phyloP scores from a whole-genome alignment of 306 rosid genomes.

The Cucumis hystrix region DNA sequence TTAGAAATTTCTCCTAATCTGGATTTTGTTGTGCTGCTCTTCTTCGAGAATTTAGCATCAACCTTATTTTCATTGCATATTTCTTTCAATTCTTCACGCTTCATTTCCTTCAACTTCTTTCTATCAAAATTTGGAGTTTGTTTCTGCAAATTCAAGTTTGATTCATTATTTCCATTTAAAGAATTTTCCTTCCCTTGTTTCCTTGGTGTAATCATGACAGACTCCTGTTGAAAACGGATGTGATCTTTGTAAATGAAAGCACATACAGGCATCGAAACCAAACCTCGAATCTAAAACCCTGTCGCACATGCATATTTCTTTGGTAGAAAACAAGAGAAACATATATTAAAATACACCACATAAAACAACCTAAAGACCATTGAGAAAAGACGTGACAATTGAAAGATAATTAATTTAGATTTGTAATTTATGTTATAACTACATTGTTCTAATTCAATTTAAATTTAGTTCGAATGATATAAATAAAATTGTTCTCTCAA shows the following conservation, averaged over 20 bases:
- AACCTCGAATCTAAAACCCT: not conserved
- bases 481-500: too few relatives aligned
- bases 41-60: conserved; percentile 16
- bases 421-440: too few relatives aligned
- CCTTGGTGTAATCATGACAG: conserved; percentile 15
- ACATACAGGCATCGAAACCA: not conserved
- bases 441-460: too few relatives aligned
- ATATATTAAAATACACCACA: not conserved
- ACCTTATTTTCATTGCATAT: conserved; percentile 33
- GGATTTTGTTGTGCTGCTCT: conserved; percentile 14
- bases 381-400: not conserved
- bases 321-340: not conserved
- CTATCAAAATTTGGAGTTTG: not conserved
- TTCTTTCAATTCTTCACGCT: conserved; percentile 39
- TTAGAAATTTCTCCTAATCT: conserved; percentile 12
- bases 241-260: not conserved
- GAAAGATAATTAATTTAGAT: too few relatives aligned
- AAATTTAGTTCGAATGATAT: too few relatives aligned
- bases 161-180: conserved; percentile 16
- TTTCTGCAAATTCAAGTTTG: conserved; percentile 11
- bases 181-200: conserved; percentile 52
- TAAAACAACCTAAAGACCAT: not conserved
- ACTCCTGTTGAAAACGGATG: conserved; percentile 17
- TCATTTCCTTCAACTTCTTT: conserved; percentile 24
- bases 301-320: not conserved